Evolutionary conservation across 2,329 filamentous ascomycete species (phyloP).

Genomic region (Sodiomyces alkalinus): DNA sequence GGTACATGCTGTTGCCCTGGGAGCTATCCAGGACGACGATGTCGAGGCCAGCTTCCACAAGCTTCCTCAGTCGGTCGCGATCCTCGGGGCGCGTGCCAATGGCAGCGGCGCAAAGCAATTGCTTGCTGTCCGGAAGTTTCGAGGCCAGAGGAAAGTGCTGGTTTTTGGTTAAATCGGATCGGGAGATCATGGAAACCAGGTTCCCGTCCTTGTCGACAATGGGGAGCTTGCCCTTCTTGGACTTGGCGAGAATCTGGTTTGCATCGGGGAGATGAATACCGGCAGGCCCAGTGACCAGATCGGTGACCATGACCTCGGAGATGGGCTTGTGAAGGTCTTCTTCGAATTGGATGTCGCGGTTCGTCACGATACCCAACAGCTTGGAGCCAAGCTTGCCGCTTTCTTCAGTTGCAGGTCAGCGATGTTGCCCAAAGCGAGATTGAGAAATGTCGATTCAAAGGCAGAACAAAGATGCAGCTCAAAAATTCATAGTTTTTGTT

Average conservation of each 20-base stretch:
- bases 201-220: conserved; percentile 76
- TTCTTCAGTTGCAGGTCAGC: conserved; percentile 47
- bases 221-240: conserved; percentile 96
- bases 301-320: conserved; percentile 85
- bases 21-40: conserved; percentile 92
- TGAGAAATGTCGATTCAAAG: conserved; percentile 6
- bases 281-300: conserved; percentile 73
- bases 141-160: conserved; percentile 91
- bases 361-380: conserved; percentile 93
- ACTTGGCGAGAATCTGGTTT: conserved; percentile 83
- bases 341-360: conserved; percentile 96
- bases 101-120: conserved; percentile 87
- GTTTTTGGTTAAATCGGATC: conserved; percentile 97
- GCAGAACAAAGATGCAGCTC: conserved; percentile 2
- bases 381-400: conserved; percentile 86
- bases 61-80: conserved; percentile 68
- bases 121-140: conserved; percentile 92
- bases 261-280: conserved; percentile 78
- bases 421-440: too few relatives aligned
- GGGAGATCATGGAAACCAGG: conserved; percentile 80
- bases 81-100: conserved; percentile 93
- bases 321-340: conserved; percentile 57
- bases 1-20: conserved; percentile 97
- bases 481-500: conserved; percentile 20
- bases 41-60: conserved; percentile 89